These are phyloP conservation scores for Malus fusca DNA, from an alignment of 306 rosid genomes.

Conservation along the genomic window DNA sequence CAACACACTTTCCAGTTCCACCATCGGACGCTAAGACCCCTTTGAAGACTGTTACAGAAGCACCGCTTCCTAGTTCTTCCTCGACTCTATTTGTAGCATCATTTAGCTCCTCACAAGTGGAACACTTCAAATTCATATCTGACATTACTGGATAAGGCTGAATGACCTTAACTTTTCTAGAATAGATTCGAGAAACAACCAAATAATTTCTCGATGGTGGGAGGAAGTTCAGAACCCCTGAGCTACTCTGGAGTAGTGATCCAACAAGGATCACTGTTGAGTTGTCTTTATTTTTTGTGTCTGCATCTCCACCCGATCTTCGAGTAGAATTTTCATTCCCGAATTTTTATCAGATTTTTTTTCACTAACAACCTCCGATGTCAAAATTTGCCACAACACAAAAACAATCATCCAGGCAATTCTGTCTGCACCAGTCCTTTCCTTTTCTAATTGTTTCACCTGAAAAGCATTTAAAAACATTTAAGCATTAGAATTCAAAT, in stretches of 20 bases:
- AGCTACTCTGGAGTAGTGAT: slow-evolving; percentile 16
- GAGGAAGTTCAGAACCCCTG: slow-evolving; percentile 7
- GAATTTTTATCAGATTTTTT: too few species aligned
- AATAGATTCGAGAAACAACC: neutral
- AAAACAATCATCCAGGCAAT: slow-evolving; percentile 19
- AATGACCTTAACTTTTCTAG: neutral
- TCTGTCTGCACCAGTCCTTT: slow-evolving; percentile 5
- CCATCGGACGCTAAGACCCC: slow-evolving; percentile 8
- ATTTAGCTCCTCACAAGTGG: slow-evolving; percentile 3
- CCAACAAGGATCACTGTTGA: slow-evolving; percentile 18
- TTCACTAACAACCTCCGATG: too few species aligned
- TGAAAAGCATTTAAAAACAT: slow-evolving; percentile 31
- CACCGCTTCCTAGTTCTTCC: slow-evolving; percentile 28
- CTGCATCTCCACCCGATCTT: too few species aligned
- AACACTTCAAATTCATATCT: slow-evolving; percentile 12
- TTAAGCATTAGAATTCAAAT: neutral
- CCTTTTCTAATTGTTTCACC: slow-evolving; percentile 46
- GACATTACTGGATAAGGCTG: neutral
- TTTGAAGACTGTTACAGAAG: slow-evolving; percentile 26
- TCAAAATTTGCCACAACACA: slow-evolving; percentile 9
- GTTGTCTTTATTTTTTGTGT: neutral
- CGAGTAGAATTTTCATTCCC: too few species aligned
- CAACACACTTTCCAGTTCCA: slow-evolving; percentile 7
- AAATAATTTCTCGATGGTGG: neutral
- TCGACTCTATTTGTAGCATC: slow-evolving; percentile 13